A percentile compares a stretch with the other conserved stretches of the same genome.
Evolutionary conservation across 2,329 filamentous ascomycete genomes (phyloP).

Genomic region (Seiridium unicorne): DNA sequence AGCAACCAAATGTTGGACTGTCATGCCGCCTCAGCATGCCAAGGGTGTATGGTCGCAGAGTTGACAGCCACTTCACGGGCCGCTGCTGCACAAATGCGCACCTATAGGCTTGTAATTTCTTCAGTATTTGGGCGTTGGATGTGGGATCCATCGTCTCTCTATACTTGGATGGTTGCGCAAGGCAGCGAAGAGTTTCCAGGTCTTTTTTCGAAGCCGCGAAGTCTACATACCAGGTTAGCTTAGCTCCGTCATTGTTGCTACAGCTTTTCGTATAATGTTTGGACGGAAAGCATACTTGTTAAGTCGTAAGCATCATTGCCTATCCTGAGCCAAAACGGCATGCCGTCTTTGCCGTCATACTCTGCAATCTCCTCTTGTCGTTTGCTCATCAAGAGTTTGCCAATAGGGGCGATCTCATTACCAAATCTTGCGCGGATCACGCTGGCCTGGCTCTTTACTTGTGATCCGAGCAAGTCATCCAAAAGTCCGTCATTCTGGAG

Average conservation of each 20-base stretch:
- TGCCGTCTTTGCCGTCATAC: slow-evolving; percentile 8
- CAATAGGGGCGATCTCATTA: neutral
- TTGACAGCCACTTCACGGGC: neutral
- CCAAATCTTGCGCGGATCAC: neutral
- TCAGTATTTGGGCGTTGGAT: neutral
- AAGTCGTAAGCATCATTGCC: slow-evolving; percentile 13
- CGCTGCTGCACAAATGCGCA: slow-evolving; percentile 11
- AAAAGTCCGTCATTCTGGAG: neutral
- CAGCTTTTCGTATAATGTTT: no score
- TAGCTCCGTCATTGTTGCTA: no score
- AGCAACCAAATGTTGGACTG: slow-evolving; percentile 13
- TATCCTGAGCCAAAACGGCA: slow-evolving; percentile 10
- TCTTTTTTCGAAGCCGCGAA: neutral
- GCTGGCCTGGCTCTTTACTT: neutral
- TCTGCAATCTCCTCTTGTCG: slow-evolving; percentile 8
- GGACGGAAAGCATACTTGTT: slow-evolving; percentile 10
- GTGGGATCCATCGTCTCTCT: no score
- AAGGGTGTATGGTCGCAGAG: slow-evolving; percentile 8
- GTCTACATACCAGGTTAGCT: neutral
- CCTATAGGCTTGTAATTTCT: slow-evolving; percentile 7
- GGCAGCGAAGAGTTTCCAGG: neutral
- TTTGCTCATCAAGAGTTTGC: slow-evolving; percentile 5
- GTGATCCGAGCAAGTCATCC: neutral
- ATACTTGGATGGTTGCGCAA: neutral
- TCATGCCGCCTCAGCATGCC: slow-evolving; percentile 15